Evolutionary conservation across 495 filamentous ascomycete species (phyloP).

Genomic region (Lasiosphaeria hispida): DNA sequence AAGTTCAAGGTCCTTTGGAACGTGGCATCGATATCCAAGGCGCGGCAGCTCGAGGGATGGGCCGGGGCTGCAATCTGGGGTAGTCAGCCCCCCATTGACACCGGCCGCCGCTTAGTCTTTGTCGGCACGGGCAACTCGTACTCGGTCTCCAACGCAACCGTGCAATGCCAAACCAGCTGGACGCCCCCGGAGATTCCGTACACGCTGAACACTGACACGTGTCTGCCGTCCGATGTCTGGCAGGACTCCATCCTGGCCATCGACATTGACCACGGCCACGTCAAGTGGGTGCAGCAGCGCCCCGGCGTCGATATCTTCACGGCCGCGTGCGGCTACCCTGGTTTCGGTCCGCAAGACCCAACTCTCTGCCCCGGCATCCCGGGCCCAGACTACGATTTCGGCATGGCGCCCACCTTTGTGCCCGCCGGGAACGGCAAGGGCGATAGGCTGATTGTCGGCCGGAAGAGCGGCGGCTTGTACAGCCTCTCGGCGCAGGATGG

Average conservation of each 20-base stretch:
- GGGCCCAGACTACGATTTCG: constrained; percentile 38
- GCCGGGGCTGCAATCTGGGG: constrained; percentile 38
- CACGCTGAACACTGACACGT: not conserved
- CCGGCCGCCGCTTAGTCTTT: constrained; percentile 29
- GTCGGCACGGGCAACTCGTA: constrained; percentile 41
- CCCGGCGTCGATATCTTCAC: constrained; percentile 25
- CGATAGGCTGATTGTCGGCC: constrained; percentile 35
- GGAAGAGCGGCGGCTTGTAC: constrained; percentile 39
- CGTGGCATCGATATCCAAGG: constrained; percentile 25
- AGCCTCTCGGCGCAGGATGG: constrained; percentile 31
- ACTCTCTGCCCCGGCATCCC: constrained; percentile 24
- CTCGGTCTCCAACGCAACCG: constrained; percentile 18
- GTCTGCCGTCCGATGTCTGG: not conserved
- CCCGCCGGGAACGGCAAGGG: constrained; percentile 1
- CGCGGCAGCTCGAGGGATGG: constrained; percentile 18
- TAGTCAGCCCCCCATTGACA: constrained; percentile 40
- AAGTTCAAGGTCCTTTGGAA: constrained; percentile 29
- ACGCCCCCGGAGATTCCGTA: constrained; percentile 12
- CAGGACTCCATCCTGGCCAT: constrained; percentile 33
- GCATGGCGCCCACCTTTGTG: constrained; percentile 38
- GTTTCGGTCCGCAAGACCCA: constrained; percentile 1
- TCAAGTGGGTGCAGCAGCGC: constrained; percentile 32
- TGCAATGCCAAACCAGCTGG: constrained; percentile 12
- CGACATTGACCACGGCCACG: constrained; percentile 24
- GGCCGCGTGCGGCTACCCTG: constrained; percentile 22